phyloP scores from a whole-genome alignment of 1,284 basidiomycete species.

The Crucibulum cyathiforme region DNA sequence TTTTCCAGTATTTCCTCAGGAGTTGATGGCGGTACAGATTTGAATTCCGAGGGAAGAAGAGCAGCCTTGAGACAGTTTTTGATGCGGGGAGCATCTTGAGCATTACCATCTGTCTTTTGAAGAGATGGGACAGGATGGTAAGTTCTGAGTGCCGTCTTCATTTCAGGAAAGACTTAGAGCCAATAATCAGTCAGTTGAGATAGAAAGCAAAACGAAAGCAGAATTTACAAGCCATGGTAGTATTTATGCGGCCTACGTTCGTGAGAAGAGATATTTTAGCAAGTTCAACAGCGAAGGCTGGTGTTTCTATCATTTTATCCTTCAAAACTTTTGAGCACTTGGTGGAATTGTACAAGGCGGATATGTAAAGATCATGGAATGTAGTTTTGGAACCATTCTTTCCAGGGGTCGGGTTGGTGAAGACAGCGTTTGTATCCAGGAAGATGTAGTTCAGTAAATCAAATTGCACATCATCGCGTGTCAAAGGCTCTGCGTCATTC shows the following conservation, averaged over 20 bases:
- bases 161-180: conserved; percentile 75
- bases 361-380: conserved; percentile 87
- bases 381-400: conserved; percentile 56
- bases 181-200: conserved; percentile 40
- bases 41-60: conserved; percentile 75
- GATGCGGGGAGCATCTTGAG: conserved; percentile 86
- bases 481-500: conserved; percentile 78
- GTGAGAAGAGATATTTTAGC: conserved; percentile 86
- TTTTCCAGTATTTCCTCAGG: conserved; percentile 73
- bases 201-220: conserved; percentile 9
- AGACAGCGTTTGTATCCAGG: conserved; percentile 69
- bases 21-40: conserved; percentile 67
- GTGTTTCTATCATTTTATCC: conserved; percentile 83
- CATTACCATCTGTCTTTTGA: conserved; percentile 82
- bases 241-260: conserved; percentile 93
- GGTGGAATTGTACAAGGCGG: conserved; percentile 76
- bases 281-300: conserved; percentile 81
- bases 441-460: conserved; percentile 85
- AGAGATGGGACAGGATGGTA: conserved; percentile 85
- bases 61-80: conserved; percentile 80
- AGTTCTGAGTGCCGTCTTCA: conserved; percentile 84
- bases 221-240: conserved; percentile 87
- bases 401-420: conserved; percentile 66
- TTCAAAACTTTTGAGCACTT: conserved; percentile 88
- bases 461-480: conserved; percentile 84